Base-by-base conservation (phyloP, 805 yeast species). In the Wickerhamiella domercqiae region DNA sequence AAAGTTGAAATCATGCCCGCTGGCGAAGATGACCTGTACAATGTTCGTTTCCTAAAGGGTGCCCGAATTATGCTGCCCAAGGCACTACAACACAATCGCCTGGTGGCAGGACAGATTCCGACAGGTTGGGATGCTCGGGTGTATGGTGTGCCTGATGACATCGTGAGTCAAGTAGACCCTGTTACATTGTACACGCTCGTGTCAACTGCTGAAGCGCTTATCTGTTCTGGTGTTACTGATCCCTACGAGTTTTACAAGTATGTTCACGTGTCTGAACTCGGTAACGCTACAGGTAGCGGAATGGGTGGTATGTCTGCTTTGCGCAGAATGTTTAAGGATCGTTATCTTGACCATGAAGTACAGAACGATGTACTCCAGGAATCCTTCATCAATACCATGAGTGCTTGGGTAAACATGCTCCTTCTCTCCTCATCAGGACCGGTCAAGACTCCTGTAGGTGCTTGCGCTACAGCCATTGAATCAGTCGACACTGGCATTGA, bases 381-480 rank as follows among this genome's bases (percentile, higher is more conserved):
- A 65, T 86, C 98, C 42, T 90, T 90, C 66, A 86, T 93, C 67
- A 90, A 90, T 70, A 90, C 97, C 37, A 87, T 90, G 96, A 71
- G 94, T 45, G 98, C 99, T 45, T 90, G 99, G 99, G 96, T 90
- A 50, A 90, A 90, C 58, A 90, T 90, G 99, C 71, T 90, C 68
- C 68, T 93, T 58, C 68, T 90, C 45, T 87, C 97, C 14, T 79
- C 97, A 4, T 83, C 96, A 42, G 99, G 99, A 64, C 99, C 99
- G 44, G 84, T 86, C 62, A 86, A 86, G 71, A 93, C 99, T 21
- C 97, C 99, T 37, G 98, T 90, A 39, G 99, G 94, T 67, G 99
- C 99, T 29, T 90, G 99, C 71, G 99, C 99, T 36, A 90, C 99
- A 48, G 90, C 98, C 39, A 79, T 90, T 44, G 98, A 90, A 68